Percentiles rank a stretch among this genome's conserved stretches.
phyloP scores from a whole-genome alignment of 1,284 basidiomycete species.

The Leccinum griseonigrum region DNA sequence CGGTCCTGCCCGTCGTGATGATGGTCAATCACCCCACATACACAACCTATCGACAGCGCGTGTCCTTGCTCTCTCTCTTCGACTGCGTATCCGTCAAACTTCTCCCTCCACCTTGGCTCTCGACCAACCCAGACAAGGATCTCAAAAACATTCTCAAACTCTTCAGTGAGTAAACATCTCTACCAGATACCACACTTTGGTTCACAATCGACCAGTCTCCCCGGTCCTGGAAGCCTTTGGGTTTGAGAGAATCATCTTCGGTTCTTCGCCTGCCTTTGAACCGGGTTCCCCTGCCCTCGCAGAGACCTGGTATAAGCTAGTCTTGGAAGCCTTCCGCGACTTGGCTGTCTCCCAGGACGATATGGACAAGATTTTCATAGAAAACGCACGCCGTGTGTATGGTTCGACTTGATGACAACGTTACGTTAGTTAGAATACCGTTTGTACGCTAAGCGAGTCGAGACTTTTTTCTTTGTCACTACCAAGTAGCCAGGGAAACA shows the following conservation, averaged over 20 bases:
- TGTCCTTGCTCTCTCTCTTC: constrained; percentile 75
- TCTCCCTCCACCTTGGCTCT: constrained; percentile 71
- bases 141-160: constrained; percentile 85
- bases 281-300: constrained; percentile 53
- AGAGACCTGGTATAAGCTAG: constrained; percentile 79
- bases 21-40: constrained; percentile 75
- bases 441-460: neutral
- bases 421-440: neutral
- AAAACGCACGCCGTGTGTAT: constrained; percentile 67
- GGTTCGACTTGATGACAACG: constrained; percentile 18
- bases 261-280: constrained; percentile 49
- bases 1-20: constrained; percentile 70
- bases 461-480: neutral
- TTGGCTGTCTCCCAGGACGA: constrained; percentile 77
- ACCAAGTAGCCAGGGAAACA: constrained; percentile 8
- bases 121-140: constrained; percentile 42
- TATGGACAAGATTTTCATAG: constrained; percentile 69
- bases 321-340: constrained; percentile 79
- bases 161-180: constrained; percentile 65
- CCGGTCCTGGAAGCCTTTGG: constrained; percentile 72
- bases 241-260: constrained; percentile 59
- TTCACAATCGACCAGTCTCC: constrained; percentile 48
- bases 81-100: constrained; percentile 76
- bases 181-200: neutral
- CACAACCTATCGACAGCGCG: constrained; percentile 69